Evolutionary conservation across 2,329 filamentous ascomycete genomes (phyloP).

Genomic region (Pleochaeta shiraiana): DNA sequence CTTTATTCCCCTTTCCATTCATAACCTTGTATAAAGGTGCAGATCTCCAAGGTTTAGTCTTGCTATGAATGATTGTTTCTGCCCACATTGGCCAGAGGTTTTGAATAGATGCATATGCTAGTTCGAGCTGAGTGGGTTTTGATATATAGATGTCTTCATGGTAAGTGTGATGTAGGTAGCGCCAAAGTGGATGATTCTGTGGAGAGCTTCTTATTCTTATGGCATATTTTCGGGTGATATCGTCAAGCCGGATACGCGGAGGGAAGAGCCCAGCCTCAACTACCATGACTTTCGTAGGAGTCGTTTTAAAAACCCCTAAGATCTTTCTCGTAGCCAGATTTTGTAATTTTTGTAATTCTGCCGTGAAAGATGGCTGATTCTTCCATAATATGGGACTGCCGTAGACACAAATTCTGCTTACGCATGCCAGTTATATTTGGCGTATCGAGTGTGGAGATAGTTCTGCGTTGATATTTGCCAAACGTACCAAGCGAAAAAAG

Average conservation of each 20-base stretch:
- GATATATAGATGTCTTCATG: background rate
- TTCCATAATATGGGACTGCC: background rate
- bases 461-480: background rate
- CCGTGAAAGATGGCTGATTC: background rate
- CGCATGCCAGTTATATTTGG: background rate
- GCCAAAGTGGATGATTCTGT: background rate
- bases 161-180: background rate
- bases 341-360: background rate
- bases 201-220: background rate
- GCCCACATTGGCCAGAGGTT: background rate
- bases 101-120: background rate
- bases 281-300: background rate
- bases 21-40: background rate
- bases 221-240: background rate
- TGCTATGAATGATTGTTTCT: background rate
- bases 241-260: background rate
- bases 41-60: background rate
- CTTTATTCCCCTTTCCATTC: background rate
- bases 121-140: background rate
- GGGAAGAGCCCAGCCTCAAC: background rate
- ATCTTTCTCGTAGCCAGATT: background rate
- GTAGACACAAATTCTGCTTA: background rate
- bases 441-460: background rate
- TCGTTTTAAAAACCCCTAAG: background rate
- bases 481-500: background rate